These are phyloP conservation scores for Pseudogymnoascus sp. DNA, from an alignment of 2,329 filamentous ascomycete species.

Conservation along the genomic window DNA sequence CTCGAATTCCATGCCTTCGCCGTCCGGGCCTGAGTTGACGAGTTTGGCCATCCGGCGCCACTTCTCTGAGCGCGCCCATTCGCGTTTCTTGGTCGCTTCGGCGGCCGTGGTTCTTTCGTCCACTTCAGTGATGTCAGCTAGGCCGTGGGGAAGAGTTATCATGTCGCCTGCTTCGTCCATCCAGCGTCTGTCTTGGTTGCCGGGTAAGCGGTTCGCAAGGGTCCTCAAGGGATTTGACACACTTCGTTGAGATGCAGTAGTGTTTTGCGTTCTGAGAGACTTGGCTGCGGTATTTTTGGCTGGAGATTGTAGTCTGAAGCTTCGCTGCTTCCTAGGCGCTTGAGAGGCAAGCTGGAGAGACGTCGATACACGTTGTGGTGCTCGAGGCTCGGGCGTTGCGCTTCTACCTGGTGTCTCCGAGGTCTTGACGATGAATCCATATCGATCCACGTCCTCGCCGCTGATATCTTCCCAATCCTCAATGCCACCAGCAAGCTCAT, in stretches of 20 bases:
- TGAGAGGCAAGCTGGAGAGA: conserved; percentile 25
- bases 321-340: conserved; percentile 23
- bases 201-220: conserved; percentile 49
- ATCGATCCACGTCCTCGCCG: conserved; percentile 54
- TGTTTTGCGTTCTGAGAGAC: conserved; percentile 46
- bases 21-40: conserved; percentile 30
- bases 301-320: conserved; percentile 32
- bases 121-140: conserved; percentile 48
- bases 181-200: conserved; percentile 51
- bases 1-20: conserved; percentile 56
- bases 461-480: conserved; percentile 61
- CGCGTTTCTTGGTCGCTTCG: conserved; percentile 52
- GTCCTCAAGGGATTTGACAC: conserved; percentile 48
- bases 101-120: conserved; percentile 42
- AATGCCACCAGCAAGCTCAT: conserved; percentile 48
- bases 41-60: conserved; percentile 59
- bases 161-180: conserved; percentile 61
- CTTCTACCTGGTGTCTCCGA: conserved; percentile 5
- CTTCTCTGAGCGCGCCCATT: conserved; percentile 54
- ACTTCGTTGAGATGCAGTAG: conserved; percentile 29
- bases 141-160: conserved; percentile 49
- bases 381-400: conserved; percentile 27
- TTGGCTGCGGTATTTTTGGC: conserved; percentile 48
- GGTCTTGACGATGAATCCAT: conserved; percentile 52
- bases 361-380: conserved; percentile 25